Percentiles rank a stretch among this genome's conserved stretches.
phyloP scores from a whole-genome alignment of 2,329 filamentous ascomycete genomes.

The Hypoxylon sp. region DNA sequence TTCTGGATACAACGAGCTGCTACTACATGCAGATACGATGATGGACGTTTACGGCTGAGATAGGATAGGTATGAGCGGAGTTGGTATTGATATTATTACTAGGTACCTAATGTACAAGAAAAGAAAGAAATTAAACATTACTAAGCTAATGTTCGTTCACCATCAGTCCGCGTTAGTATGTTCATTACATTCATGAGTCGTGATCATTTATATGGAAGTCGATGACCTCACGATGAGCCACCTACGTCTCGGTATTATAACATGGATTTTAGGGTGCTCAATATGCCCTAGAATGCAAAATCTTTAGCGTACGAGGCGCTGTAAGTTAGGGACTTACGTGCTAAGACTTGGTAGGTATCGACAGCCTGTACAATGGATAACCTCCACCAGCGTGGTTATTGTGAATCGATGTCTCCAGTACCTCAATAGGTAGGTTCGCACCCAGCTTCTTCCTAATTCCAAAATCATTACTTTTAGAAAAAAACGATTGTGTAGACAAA shows the following conservation, averaged over 20 bases:
- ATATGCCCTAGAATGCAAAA: constrained; percentile 7
- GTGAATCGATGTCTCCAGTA: not conserved
- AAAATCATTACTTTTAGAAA: constrained; percentile 4
- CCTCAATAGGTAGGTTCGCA: constrained; percentile 5
- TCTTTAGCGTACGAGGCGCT: constrained; percentile 11
- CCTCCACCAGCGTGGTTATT: not conserved
- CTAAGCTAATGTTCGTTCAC: constrained; percentile 8
- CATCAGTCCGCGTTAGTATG: constrained; percentile 8
- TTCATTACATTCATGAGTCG: constrained; percentile 30
- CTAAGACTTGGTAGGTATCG: not conserved
- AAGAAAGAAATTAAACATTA: constrained; percentile 24
- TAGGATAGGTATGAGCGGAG: not conserved
- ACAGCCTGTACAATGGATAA: not conserved
- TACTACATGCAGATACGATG: not conserved
- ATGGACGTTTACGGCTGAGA: constrained; percentile 1
- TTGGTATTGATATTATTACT: constrained; percentile 1
- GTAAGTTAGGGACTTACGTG: constrained; percentile 1
- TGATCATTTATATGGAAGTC: constrained; percentile 48
- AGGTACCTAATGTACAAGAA: not conserved
- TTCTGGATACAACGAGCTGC: not conserved
- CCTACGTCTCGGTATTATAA: constrained; percentile 8
- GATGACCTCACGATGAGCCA: constrained; percentile 51
- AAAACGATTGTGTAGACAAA: not conserved
- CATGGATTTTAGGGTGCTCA: not conserved
- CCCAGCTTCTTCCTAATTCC: not conserved